These are phyloP conservation scores for Vitis amurensis DNA, from an alignment of 164 flowering plant genomes.

Conservation along the genomic window DNA sequence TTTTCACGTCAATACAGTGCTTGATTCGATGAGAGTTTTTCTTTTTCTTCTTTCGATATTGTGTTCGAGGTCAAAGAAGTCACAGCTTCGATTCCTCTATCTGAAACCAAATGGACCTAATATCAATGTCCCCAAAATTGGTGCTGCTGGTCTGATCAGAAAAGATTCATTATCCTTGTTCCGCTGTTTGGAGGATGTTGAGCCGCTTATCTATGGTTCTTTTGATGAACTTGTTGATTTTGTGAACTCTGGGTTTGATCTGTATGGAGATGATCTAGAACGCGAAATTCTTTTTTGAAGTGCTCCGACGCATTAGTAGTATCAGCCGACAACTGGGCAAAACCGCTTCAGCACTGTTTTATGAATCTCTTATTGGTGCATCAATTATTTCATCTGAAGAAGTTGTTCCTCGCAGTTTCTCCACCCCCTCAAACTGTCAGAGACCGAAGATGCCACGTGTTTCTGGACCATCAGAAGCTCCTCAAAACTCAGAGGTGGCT, in stretches of 20 bases:
- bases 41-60: too few species aligned
- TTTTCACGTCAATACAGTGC: too few species aligned
- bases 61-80: too few species aligned
- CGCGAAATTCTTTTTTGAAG: conserved; percentile 55
- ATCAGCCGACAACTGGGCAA: conserved; percentile 73
- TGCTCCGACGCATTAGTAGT: conserved; percentile 54
- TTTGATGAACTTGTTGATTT: conserved; percentile 46
- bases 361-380: conserved; percentile 58
- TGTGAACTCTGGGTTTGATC: conserved; percentile 35
- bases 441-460: too few species aligned
- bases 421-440: too few species aligned
- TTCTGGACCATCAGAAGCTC: too few species aligned
- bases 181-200: conserved; percentile 72
- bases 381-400: conserved; percentile 58
- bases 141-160: conserved; percentile 58
- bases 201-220: conserved; percentile 62
- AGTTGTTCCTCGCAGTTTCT: conserved; percentile 32
- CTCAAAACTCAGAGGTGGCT: too few species aligned
- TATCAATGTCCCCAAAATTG: too few species aligned
- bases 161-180: conserved; percentile 66
- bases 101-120: too few species aligned
- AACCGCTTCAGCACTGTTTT: conserved; percentile 62
- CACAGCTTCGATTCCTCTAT: too few species aligned
- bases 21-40: too few species aligned
- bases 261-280: conserved; percentile 44